Evolutionary conservation across 352 stramenopile species (phyloP), one percentile per base, ranked within the genome.

Genomic region (Phytophthora nicotianae): DNA sequence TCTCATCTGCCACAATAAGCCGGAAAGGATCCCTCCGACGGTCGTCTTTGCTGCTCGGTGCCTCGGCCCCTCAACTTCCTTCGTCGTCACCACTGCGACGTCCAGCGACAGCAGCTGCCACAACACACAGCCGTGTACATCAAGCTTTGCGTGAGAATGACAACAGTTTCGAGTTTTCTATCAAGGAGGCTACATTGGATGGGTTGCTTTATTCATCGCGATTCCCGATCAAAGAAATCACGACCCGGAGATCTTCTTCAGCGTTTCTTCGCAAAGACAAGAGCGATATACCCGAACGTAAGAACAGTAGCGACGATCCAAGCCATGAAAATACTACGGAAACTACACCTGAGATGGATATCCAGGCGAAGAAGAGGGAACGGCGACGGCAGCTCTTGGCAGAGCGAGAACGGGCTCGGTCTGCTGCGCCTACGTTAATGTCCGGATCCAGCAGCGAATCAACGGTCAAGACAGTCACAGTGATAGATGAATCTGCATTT

Each of bases 111-210:
- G 81, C 81, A 10, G 66, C 70, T 20, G 65, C 69, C 1, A 59
- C 58, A 5, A 75, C 72, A 3, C 79, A 86, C 51, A 91, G 79
- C 51, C 77, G 81, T 11, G 72, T 89, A 16, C 81, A 88, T 32
- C 67, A 91, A 56, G 76, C 77, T 10, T 58, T 91, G 33, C 71
- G 70, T 1, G 73, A 70, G 33, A 89, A 65, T 33, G 76, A 79
- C 17, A 87, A 64, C 32, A 75, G 83, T 23, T 91, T 91, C 47
- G 68, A 79, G 38, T 78, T 83, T 53, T 81, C 70, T 9, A 81
- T 57, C 46, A 86, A 88, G 32, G 45, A 77, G 11, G 45, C 68
- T 0, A 79, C 72, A 0, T 38, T 87, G 19, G 73, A 89, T 16
- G 77, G 79, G 2, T 60, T 89, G 7, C 57, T 79, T 17, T 87